Percentiles rank a stretch among this genome's conserved stretches.
Conservation (phyloP, 2,329 filamentous ascomycete genomes). For the Claviceps citrina region DNA sequence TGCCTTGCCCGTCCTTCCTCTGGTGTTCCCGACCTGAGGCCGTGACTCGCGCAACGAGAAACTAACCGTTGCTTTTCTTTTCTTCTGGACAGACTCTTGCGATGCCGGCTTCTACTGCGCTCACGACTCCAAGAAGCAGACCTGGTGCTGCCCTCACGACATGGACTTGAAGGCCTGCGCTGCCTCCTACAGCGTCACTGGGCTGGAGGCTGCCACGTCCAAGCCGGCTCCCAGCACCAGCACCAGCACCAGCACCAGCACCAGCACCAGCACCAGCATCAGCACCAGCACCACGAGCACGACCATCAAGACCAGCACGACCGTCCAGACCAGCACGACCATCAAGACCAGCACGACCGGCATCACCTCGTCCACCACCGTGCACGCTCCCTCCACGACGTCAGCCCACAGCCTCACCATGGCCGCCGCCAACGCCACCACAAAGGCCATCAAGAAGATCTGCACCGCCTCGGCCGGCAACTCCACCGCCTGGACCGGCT, state of each 20-base stretch:
- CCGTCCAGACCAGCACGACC: conserved; percentile 14
- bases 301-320: conserved; percentile 13
- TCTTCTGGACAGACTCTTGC: conserved; percentile 36
- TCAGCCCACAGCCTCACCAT: conserved; percentile 14
- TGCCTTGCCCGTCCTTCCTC: too few relatives aligned
- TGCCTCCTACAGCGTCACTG: conserved; percentile 32
- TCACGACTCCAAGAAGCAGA: conserved; percentile 32
- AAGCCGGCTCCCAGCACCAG: conserved; percentile 13
- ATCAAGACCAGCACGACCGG: conserved; percentile 15
- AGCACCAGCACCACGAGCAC: conserved; percentile 9
- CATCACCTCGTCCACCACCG: conserved; percentile 8
- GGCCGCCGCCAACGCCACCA: conserved; percentile 7
- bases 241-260: conserved; percentile 14
- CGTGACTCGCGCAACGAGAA: neutral
- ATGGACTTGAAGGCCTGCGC: conserved; percentile 41
- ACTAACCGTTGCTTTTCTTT: neutral
- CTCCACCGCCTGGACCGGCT: conserved; percentile 17
- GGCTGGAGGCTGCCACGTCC: conserved; percentile 24
- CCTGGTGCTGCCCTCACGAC: conserved; percentile 45
- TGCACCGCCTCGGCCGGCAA: conserved; percentile 7
- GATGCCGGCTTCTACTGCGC: conserved; percentile 47
- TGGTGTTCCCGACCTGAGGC: neutral
- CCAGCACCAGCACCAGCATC: conserved; percentile 11
- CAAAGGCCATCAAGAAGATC: neutral
- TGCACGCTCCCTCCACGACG: conserved; percentile 12